Evolutionary conservation across 257 asterid genomes (phyloP).

Genomic region (Solanum ahanhuiri): DNA sequence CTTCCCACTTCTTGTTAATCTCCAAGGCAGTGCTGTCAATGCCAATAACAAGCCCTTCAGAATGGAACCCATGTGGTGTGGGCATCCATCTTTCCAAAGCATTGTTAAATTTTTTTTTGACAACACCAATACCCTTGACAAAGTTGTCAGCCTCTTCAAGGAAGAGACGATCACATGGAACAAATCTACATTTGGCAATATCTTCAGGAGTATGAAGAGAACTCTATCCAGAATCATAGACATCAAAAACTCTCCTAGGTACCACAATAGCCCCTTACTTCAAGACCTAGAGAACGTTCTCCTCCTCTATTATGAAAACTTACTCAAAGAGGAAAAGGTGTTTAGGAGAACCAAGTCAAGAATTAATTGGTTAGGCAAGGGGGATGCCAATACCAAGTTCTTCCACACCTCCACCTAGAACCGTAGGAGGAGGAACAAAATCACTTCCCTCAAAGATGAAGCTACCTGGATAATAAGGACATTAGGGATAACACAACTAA

Average conservation of each 20-base stretch:
- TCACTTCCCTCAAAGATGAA: neutral
- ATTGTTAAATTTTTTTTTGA: no score
- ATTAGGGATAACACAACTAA: neutral
- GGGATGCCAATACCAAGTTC: neutral
- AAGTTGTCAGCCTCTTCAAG: neutral
- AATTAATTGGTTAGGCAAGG: neutral
- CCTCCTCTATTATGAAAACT: no score
- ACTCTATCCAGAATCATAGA: no score
- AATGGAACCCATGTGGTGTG: no score
- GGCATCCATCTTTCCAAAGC: no score
- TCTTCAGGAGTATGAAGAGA: neutral
- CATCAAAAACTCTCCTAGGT: neutral
- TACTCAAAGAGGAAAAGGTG: neutral
- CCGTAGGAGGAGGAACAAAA: neutral
- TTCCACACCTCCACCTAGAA: neutral
- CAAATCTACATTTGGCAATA: neutral
- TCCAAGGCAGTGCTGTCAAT: no score
- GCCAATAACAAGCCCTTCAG: no score
- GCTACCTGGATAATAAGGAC: fast-evolving
- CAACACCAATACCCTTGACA: no score
- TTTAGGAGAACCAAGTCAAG: neutral
- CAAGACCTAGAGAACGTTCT: neutral
- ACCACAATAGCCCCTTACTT: neutral
- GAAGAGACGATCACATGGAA: neutral
- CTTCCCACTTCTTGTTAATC: no score